phyloP scores from a whole-genome alignment of 2,329 filamentous ascomycete genomes.

The Aulographum hederae region DNA sequence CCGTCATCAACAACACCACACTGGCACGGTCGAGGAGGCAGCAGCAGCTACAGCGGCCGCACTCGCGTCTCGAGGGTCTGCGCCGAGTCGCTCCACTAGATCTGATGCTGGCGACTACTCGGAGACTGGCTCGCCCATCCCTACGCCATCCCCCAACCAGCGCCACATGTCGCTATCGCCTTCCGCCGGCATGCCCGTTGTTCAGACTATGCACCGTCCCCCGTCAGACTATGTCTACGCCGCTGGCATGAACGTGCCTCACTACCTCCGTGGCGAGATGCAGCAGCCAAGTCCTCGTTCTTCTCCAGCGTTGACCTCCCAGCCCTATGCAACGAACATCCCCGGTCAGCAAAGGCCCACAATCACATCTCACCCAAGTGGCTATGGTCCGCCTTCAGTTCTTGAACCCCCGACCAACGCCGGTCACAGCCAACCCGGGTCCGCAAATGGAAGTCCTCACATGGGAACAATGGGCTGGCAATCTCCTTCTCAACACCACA shows the following conservation, averaged over 20 bases:
- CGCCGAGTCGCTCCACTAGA: slow-evolving; percentile 31
- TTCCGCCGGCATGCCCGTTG: slow-evolving; percentile 50
- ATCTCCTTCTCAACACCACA: slow-evolving; percentile 57
- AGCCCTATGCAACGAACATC: slow-evolving; percentile 39
- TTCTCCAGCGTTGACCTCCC: slow-evolving; percentile 43
- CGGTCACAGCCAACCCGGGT: slow-evolving; percentile 56
- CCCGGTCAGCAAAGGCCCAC: slow-evolving; percentile 26
- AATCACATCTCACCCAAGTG: slow-evolving; percentile 69
- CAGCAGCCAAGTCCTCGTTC: slow-evolving; percentile 50
- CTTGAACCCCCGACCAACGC: slow-evolving; percentile 66
- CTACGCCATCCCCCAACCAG: slow-evolving; percentile 71
- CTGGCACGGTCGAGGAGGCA: slow-evolving; percentile 85
- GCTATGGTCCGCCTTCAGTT: slow-evolving; percentile 67
- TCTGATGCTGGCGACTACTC: slow-evolving; percentile 58
- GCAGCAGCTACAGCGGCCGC: slow-evolving; percentile 77
- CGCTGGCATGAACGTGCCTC: slow-evolving; percentile 60
- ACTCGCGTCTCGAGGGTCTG: slow-evolving; percentile 39
- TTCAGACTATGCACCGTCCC: slow-evolving; percentile 48
- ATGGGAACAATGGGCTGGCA: slow-evolving; percentile 71
- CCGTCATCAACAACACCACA: slow-evolving; percentile 89
- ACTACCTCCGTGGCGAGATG: slow-evolving; percentile 63
- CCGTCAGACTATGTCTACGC: slow-evolving; percentile 56
- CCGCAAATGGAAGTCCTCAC: slow-evolving; percentile 71
- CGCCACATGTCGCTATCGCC: slow-evolving; percentile 67
- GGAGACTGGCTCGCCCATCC: slow-evolving; percentile 52